Conservation (phyloP, 2,329 filamentous ascomycete genomes). For the Apiospora arundinis region DNA sequence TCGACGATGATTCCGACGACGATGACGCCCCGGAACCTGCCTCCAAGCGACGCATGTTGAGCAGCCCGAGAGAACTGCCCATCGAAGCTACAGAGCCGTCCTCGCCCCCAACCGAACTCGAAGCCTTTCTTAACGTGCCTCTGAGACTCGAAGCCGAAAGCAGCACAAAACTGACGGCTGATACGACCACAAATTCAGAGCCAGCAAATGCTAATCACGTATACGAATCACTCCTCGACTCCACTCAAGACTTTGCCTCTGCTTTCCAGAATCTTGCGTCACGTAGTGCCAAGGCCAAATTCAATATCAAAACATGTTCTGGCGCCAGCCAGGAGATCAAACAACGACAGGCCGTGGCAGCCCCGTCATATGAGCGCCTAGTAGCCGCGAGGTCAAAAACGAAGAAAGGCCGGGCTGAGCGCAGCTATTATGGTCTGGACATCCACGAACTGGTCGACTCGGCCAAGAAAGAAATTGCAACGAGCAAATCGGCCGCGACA, state of each 20-base stretch:
- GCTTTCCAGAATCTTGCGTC: constrained; percentile 33
- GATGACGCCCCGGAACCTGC: constrained; percentile 45
- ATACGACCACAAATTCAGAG: not conserved
- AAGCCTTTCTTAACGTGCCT: not conserved
- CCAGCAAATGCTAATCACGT: constrained; percentile 8
- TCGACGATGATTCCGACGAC: constrained; percentile 50
- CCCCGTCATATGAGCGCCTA: constrained; percentile 68
- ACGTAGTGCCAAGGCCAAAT: constrained; percentile 35
- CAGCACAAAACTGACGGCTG: not conserved
- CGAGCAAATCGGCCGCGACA: constrained; percentile 39
- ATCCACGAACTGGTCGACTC: constrained; percentile 83
- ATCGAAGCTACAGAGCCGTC: constrained; percentile 34
- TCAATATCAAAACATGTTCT: constrained; percentile 59
- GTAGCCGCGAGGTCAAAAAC: constrained; percentile 71
- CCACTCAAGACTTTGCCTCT: constrained; percentile 27
- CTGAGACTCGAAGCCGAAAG: not conserved
- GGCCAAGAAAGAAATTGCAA: constrained; percentile 65
- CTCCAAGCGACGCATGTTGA: constrained; percentile 52
- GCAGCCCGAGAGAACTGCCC: constrained; percentile 34
- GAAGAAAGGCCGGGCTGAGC: constrained; percentile 71
- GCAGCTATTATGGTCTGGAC: constrained; percentile 89
- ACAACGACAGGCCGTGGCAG: constrained; percentile 54
- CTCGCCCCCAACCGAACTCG: constrained; percentile 30
- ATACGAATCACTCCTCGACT: constrained; percentile 32
- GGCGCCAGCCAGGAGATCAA: constrained; percentile 64